These are phyloP conservation scores for Ophiostoma perfectum DNA, from an alignment of 2,329 filamentous ascomycete species.

Conservation along the genomic window DNA sequence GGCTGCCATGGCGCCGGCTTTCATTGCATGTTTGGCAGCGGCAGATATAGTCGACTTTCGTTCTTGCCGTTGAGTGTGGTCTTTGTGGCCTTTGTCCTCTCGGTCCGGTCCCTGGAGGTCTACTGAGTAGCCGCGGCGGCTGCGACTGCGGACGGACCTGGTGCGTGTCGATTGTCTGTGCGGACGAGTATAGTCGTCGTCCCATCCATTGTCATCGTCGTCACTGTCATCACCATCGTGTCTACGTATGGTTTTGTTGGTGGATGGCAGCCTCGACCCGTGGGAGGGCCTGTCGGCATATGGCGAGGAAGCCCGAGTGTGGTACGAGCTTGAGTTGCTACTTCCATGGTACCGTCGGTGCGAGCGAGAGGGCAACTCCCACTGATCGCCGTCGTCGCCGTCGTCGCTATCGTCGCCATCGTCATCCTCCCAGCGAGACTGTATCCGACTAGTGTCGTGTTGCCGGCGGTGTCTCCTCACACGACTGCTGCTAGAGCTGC, in stretches of 20 bases:
- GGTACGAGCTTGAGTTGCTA: too few relatives aligned
- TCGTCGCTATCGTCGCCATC: neutral
- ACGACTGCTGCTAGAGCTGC: neutral
- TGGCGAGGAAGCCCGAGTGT: neutral
- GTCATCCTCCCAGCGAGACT: neutral
- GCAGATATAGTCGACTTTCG: neutral
- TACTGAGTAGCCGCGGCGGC: neutral
- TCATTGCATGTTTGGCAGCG: conserved; percentile 27
- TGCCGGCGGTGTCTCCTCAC: neutral
- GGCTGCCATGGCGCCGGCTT: conserved; percentile 29
- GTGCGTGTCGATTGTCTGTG: neutral
- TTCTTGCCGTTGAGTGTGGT: neutral
- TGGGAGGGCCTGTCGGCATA: too few relatives aligned
- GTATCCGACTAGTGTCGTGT: neutral
- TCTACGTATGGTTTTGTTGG: neutral
- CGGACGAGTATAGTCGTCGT: neutral
- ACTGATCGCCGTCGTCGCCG: neutral
- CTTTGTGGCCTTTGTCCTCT: neutral
- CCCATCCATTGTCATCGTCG: neutral
- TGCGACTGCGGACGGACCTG: neutral
- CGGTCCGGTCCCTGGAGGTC: neutral
- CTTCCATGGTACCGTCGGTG: too few relatives aligned
- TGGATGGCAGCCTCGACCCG: too few relatives aligned
- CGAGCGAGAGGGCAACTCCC: too few relatives aligned
- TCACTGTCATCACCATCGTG: neutral